Conservation (phyloP, 495 filamentous ascomycete genomes). For the Aspergillus cavernicola region DNA sequence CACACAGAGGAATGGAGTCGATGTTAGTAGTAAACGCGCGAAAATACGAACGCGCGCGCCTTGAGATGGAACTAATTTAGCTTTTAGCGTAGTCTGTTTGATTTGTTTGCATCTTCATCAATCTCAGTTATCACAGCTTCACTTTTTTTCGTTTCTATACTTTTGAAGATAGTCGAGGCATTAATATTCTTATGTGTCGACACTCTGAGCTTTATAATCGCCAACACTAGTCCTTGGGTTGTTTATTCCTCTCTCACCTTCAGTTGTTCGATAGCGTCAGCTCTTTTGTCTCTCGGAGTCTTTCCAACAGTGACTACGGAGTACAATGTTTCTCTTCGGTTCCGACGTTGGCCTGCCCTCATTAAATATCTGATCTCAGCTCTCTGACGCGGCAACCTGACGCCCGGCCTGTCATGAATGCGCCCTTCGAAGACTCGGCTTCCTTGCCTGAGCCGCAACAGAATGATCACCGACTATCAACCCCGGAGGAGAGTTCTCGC, state of each 20-base stretch:
- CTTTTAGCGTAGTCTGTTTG: slow-evolving; percentile 13
- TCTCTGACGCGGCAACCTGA: not conserved
- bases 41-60: not conserved
- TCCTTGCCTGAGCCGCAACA: not conserved
- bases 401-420: not conserved
- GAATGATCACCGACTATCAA: slow-evolving; percentile 1
- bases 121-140: not conserved
- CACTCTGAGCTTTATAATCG: too few species aligned
- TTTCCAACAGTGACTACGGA: not conserved
- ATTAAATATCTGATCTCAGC: not conserved
- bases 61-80: slow-evolving; percentile 2
- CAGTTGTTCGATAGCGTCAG: not conserved
- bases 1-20: too few species aligned
- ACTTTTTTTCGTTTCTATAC: not conserved
- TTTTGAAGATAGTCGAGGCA: not conserved
- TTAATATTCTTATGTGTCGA: too few species aligned
- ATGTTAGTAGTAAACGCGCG: slow-evolving; percentile 4
- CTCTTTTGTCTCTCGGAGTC: not conserved
- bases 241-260: too few species aligned
- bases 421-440: not conserved
- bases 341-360: not conserved
- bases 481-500: slow-evolving; percentile 16
- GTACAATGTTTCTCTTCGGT: not conserved
- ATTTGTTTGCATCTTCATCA: slow-evolving; percentile 10
- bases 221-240: too few species aligned